These are phyloP conservation scores for Nemania bipapillata DNA, from an alignment of 2,329 filamentous ascomycete genomes.

Conservation along the genomic window DNA sequence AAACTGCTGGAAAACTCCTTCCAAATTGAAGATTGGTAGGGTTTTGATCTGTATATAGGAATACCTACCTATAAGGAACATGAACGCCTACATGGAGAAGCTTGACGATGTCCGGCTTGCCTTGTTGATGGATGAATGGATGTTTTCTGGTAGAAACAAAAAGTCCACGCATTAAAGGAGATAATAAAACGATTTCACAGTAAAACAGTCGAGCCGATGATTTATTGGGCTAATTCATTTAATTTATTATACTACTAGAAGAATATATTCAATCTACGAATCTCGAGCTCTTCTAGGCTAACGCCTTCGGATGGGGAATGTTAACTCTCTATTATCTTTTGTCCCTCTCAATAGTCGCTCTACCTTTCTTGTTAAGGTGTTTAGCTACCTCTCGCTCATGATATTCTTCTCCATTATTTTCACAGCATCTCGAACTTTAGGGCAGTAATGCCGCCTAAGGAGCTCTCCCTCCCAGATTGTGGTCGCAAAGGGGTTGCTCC, in stretches of 20 bases:
- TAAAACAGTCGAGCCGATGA: neutral
- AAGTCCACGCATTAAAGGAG: neutral
- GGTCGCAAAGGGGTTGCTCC: constrained; percentile 87
- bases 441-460: constrained; percentile 84
- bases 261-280: neutral
- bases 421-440: constrained; percentile 81
- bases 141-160: neutral
- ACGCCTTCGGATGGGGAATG: constrained; percentile 4
- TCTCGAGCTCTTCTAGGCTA: neutral
- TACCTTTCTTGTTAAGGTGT: neutral
- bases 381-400: constrained; percentile 53
- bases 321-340: neutral
- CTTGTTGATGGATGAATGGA: neutral
- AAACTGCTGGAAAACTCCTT: neutral
- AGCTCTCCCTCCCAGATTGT: constrained; percentile 96
- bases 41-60: neutral
- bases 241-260: too few species aligned
- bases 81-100: neutral
- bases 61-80: neutral
- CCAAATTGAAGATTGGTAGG: neutral
- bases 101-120: neutral
- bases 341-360: neutral
- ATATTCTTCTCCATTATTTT: constrained; percentile 75
- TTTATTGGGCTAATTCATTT: neutral
- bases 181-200: neutral